Evolutionary conservation across 169 alveolate species (phyloP), one percentile per base, ranked within the genome.

Genomic region (Plasmodium sp.): DNA sequence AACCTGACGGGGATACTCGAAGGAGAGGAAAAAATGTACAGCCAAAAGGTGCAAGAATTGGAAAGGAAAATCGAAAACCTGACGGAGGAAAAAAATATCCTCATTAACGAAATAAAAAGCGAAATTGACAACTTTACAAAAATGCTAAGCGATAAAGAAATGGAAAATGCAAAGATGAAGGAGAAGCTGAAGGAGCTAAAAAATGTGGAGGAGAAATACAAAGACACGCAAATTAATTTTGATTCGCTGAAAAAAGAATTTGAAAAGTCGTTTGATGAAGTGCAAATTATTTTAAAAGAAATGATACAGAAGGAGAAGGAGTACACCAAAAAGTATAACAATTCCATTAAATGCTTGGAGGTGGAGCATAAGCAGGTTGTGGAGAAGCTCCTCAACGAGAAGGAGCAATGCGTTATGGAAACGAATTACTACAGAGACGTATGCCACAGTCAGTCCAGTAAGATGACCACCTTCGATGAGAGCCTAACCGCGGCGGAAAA

Each of bases 21-120:
- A 85, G 93, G 93, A 10, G 93, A 85, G 67, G 93, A 85, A 85
- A 85, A 85, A 58, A 85, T 85, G 86, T 85, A 85, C 71, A 36
- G 83, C 81, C 56, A 71, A 45, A 85, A 85, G 56, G 81, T 85
- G 34, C 36, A 85, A 48, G 93, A 85, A 7, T 27, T 85, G 7
- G 93, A 85, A 75, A 41, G 77, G 51, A 85, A 85, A 51, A 45
- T 85, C 6, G 79, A 85, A 48, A 74, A 85, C 16, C 48, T 75
- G 56, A 85, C 80, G n/a, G 39, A 85, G 27, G 93, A 85, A 75
- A 85, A 85, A 77, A 85, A 85, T 31, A 77, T 18, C 4, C 45
- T 85, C 27, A 85, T 85, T 16, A 85, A 54, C 16, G 86, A 85
- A 18, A 79, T 85, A 33, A 85, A 85, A 56, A 41, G 54, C 27